Evolutionary conservation across 805 yeast species (phyloP).

Genomic region (Saturnispora kantuleensis): DNA sequence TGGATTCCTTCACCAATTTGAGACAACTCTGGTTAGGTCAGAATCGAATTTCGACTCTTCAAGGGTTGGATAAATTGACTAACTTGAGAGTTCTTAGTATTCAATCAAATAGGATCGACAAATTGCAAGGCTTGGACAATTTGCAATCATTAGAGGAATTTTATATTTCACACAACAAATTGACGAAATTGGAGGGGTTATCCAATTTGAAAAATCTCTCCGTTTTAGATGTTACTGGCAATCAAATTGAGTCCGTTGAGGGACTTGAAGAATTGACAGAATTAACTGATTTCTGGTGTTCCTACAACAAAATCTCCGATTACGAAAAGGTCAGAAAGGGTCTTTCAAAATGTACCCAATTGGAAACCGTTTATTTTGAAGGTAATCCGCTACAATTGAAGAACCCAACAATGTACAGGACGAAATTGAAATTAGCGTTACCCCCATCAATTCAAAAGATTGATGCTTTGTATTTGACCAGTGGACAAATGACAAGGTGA

Average conservation of each 20-base stretch:
- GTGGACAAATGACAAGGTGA: background rate
- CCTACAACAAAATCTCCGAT: conserved; percentile 58
- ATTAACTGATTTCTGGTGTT: conserved; percentile 93
- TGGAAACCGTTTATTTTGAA: conserved; percentile 89
- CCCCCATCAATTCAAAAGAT: conserved; percentile 69
- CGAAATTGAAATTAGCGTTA: conserved; percentile 66
- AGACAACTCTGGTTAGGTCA: conserved; percentile 89
- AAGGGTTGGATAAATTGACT: conserved; percentile 48
- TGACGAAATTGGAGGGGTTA: conserved; percentile 65
- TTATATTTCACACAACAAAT: conserved; percentile 78
- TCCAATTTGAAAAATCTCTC: conserved; percentile 58
- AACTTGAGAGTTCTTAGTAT: conserved; percentile 73
- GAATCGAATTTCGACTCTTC: conserved; percentile 57
- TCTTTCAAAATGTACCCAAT: conserved; percentile 47
- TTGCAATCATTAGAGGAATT: conserved; percentile 71
- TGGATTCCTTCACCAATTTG: conserved; percentile 45
- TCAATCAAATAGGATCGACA: conserved; percentile 73
- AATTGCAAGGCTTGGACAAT: conserved; percentile 71
- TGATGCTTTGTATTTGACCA: conserved; percentile 65
- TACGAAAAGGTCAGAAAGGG: conserved; percentile 63
- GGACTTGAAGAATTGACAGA: conserved; percentile 53
- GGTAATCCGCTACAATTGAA: conserved; percentile 77
- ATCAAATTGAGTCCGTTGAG: conserved; percentile 50
- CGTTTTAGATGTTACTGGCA: conserved; percentile 75
- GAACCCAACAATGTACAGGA: conserved; percentile 74